Percentiles rank a stretch among this genome's conserved stretches.
Conservation (phyloP, 2,329 filamentous ascomycete genomes). For the Sporothrix brunneoviolacea region DNA sequence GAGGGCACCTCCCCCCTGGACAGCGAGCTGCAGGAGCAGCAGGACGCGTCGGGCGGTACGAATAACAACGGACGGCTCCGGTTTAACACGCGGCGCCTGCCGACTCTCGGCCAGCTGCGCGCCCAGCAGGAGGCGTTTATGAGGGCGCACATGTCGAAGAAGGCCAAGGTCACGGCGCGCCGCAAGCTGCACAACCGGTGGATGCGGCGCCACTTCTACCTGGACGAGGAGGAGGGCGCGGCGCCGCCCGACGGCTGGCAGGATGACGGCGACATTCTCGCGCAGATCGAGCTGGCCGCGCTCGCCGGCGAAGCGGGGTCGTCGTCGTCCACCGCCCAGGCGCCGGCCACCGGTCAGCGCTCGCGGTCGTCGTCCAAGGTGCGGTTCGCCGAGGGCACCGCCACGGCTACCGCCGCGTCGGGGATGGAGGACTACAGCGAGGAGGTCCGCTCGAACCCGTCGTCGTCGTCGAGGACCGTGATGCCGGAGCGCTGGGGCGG, state of each 20-base stretch:
- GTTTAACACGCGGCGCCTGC: background rate
- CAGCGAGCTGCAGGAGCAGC: background rate
- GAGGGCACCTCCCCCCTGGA: background rate
- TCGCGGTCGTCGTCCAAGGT: slow-evolving; percentile 75
- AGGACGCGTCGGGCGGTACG: background rate
- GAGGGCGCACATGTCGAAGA: slow-evolving; percentile 30
- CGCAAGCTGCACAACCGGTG: slow-evolving; percentile 62
- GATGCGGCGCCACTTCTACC: slow-evolving; percentile 71
- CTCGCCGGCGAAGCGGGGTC: too few relatives aligned
- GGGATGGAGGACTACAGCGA: slow-evolving; percentile 42
- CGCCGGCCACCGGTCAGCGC: slow-evolving; percentile 26
- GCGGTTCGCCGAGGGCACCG: slow-evolving; percentile 63
- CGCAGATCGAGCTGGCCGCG: too few relatives aligned
- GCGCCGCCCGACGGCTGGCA: slow-evolving; percentile 57
- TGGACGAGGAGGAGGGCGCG: slow-evolving; percentile 77
- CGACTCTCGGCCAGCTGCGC: slow-evolving; percentile 22
- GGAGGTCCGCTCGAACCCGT: slow-evolving; percentile 64
- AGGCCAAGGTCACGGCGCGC: slow-evolving; percentile 36
- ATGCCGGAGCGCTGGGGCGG: slow-evolving; percentile 44
- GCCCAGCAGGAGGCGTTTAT: slow-evolving; percentile 30
- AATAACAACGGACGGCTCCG: background rate
- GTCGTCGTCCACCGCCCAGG: too few relatives aligned
- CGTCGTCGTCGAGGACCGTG: slow-evolving; percentile 61
- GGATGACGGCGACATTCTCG: slow-evolving; percentile 51
- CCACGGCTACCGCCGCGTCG: slow-evolving; percentile 17